Evolutionary conservation across 371 early-diverging fungal genomes (phyloP), one percentile per base, ranked within the genome.

Genomic region (Chytridiales sp.): DNA sequence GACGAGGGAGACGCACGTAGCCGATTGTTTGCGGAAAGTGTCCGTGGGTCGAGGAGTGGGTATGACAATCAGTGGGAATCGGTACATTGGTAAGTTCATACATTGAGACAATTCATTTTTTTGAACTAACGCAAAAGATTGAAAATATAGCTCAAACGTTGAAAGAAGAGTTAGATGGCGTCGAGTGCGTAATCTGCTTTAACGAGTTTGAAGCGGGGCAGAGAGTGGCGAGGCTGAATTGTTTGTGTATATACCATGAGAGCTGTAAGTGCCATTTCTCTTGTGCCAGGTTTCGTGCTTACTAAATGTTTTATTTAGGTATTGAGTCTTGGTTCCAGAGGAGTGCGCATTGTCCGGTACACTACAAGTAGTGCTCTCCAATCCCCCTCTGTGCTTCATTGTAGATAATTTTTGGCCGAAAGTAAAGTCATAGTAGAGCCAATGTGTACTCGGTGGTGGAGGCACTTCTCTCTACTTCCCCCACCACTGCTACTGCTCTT

Each of bases 141-240:
- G 11, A 9, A 66, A n/a, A 11, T 29, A 15, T 39, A 72, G 75
- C 64, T 15, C 70, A 70, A 57, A 60, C 60, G n/a, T 59, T 75
- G 24, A 58, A 55, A 38, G 69, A 64, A 26, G 41, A 17, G 11
- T 3, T 67, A 3, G 56, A 43, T 5, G 58, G 42, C 4, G 31
- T 82, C 63, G 94, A 94, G 69, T 94, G 94, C 62, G 81, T 89
- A 0, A 94, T 94, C 49, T 94, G 94, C 75, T 88, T 94, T 74
- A 91, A 92, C 47, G 94, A 94, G 11, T 47, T 59, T 52, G 53
- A 56, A 40, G 39, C 64, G 78, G 85, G 84, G 39, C 81, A 87
- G 43, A 77, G 82, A n/a, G 78, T 91, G 34, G 91, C 92, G 3
- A 68, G 91, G 9, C 76, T 92, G 68, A 91, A 87, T 63, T 94